Evolutionary conservation across 352 stramenopile species (phyloP).

Genomic region (Globisporangium apiculatum): DNA sequence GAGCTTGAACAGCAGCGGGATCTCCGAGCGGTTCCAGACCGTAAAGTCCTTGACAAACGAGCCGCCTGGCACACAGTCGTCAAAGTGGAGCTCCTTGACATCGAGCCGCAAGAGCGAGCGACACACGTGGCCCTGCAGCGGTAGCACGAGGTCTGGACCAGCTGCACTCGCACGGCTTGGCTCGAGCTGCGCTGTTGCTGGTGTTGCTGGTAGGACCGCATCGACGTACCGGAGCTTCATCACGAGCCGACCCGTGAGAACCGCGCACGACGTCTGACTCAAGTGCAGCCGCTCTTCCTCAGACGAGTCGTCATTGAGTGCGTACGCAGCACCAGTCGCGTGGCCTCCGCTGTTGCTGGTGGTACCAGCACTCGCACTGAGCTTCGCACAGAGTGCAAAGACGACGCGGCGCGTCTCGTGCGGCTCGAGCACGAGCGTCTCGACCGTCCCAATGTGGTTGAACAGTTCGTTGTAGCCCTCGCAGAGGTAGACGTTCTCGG

Average conservation of each 20-base stretch:
- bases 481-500: conserved; percentile 76
- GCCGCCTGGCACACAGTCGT: conserved; percentile 79
- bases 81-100: conserved; percentile 86
- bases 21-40: conserved; percentile 87
- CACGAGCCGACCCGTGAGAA: conserved; percentile 57
- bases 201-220: background rate
- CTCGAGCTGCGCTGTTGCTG: background rate
- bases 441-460: conserved; percentile 74
- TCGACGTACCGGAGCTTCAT: conserved; percentile 32
- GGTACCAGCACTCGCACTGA: conserved; percentile 13
- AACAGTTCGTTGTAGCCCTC: conserved; percentile 89
- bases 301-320: conserved; percentile 53
- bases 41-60: conserved; percentile 89
- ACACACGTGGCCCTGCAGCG: conserved; percentile 76
- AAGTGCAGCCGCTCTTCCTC: conserved; percentile 81
- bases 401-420: conserved; percentile 65
- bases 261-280: conserved; percentile 76
- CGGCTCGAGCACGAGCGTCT: conserved; percentile 53
- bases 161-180: background rate
- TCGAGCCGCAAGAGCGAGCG: conserved; percentile 78
- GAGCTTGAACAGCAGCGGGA: conserved; percentile 80
- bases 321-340: conserved; percentile 4
- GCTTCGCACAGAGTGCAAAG: conserved; percentile 68
- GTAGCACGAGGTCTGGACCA: conserved; percentile 54
- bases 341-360: conserved; percentile 8